These are phyloP conservation scores for Naganishia onofrii DNA, from an alignment of 768 basidiomycete genomes.

Conservation along the genomic window DNA sequence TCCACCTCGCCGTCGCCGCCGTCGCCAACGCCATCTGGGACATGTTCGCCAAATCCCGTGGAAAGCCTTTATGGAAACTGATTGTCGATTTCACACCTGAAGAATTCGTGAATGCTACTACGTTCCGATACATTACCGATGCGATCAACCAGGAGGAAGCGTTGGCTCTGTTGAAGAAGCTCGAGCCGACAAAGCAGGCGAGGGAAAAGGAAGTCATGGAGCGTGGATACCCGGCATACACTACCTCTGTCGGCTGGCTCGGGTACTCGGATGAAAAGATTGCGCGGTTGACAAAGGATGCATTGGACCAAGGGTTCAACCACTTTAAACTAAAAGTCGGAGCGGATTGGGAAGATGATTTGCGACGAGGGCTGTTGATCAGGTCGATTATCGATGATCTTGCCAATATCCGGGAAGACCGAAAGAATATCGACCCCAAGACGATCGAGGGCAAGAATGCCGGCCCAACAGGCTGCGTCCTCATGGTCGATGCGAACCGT, in stretches of 20 bases:
- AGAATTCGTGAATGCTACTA: constrained; percentile 65
- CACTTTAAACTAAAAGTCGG: constrained; percentile 99
- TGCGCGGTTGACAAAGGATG: constrained; percentile 76
- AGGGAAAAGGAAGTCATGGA: constrained; percentile 72
- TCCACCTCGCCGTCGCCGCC: constrained; percentile 81
- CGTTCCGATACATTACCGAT: constrained; percentile 89
- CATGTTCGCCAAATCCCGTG: constrained; percentile 59
- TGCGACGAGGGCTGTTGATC: constrained; percentile 82
- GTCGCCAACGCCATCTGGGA: constrained; percentile 95
- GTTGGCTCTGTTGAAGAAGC: constrained; percentile 71
- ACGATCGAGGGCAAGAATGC: constrained; percentile 84
- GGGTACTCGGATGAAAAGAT: constrained; percentile 87
- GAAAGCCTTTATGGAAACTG: constrained; percentile 90
- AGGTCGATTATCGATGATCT: constrained; percentile 94
- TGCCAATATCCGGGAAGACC: constrained; percentile 66
- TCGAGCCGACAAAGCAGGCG: constrained; percentile 71
- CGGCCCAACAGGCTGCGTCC: constrained; percentile 84
- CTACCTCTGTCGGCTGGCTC: constrained; percentile 90
- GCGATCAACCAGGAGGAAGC: constrained; percentile 90
- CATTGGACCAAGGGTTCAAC: constrained; percentile 83
- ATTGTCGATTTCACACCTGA: constrained; percentile 76
- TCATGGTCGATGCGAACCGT: constrained; percentile 92
- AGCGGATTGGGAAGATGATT: constrained; percentile 72
- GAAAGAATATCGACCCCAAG: constrained; percentile 62
- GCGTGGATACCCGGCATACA: constrained; percentile 82